These are phyloP conservation scores for Mortierella sp. DNA, from an alignment of 371 early-diverging fungal species.

Conservation along the genomic window DNA sequence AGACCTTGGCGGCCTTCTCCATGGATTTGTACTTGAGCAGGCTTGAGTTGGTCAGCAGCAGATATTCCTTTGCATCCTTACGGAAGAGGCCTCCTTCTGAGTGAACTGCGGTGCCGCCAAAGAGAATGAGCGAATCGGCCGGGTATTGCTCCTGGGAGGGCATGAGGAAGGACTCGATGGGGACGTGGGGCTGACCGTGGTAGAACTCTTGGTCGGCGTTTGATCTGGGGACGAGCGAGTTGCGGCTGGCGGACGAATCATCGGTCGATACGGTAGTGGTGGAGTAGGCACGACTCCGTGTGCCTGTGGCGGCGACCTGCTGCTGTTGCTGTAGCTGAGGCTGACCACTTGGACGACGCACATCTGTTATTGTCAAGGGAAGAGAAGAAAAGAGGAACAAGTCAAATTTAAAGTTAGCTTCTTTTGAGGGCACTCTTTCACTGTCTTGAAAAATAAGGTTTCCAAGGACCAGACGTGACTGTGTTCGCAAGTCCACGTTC, in stretches of 20 bases:
- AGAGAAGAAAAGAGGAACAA: background rate
- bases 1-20: slow-evolving; percentile 56
- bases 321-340: background rate
- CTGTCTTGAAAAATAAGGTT: background rate
- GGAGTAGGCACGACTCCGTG: slow-evolving; percentile 38
- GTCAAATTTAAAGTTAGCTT: too few relatives aligned
- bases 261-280: slow-evolving; percentile 49
- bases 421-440: too few relatives aligned
- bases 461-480: background rate
- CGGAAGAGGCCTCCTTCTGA: slow-evolving; percentile 52
- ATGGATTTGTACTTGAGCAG: slow-evolving; percentile 55
- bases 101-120: slow-evolving; percentile 48
- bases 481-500: slow-evolving; percentile 21
- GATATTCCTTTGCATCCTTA: slow-evolving; percentile 49
- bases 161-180: slow-evolving; percentile 52
- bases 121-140: slow-evolving; percentile 50
- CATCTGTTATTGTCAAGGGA: slow-evolving; percentile 1
- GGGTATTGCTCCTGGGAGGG: slow-evolving; percentile 52
- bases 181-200: slow-evolving; percentile 46
- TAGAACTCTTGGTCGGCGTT: slow-evolving; percentile 38
- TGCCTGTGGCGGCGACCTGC: background rate
- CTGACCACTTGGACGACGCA: slow-evolving; percentile 3
- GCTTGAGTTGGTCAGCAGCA: slow-evolving; percentile 47
- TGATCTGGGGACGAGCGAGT: slow-evolving; percentile 43
- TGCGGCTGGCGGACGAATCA: slow-evolving; percentile 47